These are phyloP conservation scores for Hypoxylon sp. DNA, from an alignment of 2,329 filamentous ascomycete species.

Conservation along the genomic window DNA sequence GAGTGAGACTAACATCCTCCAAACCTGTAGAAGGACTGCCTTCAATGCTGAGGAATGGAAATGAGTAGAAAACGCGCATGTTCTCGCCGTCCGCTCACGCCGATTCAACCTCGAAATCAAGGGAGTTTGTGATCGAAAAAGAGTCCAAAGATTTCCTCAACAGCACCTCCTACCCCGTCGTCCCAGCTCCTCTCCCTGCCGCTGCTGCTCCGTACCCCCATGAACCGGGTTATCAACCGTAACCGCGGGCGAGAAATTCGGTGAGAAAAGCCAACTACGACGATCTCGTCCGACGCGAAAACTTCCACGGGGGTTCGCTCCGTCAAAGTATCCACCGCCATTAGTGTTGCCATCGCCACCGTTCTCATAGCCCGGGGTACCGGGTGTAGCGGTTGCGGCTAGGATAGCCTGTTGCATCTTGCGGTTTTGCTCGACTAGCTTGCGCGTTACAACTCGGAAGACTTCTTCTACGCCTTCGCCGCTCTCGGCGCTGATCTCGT, in stretches of 20 bases:
- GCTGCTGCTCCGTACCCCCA: constrained; percentile 48
- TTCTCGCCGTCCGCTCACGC: background rate
- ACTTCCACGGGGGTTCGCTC: constrained; percentile 61
- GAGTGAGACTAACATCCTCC: background rate
- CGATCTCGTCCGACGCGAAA: constrained; percentile 71
- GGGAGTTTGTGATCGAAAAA: too few species aligned
- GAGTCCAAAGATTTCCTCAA: constrained; percentile 17
- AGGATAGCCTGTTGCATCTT: constrained; percentile 72
- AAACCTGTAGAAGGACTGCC: background rate
- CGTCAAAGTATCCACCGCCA: constrained; percentile 64
- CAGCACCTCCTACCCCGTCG: constrained; percentile 49
- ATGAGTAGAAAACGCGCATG: background rate
- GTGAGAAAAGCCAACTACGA: constrained; percentile 71
- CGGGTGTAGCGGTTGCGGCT: constrained; percentile 66
- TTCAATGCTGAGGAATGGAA: background rate
- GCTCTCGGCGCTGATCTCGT: constrained; percentile 94
- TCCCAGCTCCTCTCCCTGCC: constrained; percentile 33
- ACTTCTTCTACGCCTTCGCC: constrained; percentile 98
- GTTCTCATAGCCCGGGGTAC: constrained; percentile 62
- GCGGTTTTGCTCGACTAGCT: constrained; percentile 74
- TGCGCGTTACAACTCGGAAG: constrained; percentile 77
- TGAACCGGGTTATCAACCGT: constrained; percentile 61
- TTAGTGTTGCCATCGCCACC: constrained; percentile 11
- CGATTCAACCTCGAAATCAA: background rate
- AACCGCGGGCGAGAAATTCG: constrained; percentile 65